Evolutionary conservation across 352 stramenopile species (phyloP).

Genomic region (Pythium vanterpoolii): DNA sequence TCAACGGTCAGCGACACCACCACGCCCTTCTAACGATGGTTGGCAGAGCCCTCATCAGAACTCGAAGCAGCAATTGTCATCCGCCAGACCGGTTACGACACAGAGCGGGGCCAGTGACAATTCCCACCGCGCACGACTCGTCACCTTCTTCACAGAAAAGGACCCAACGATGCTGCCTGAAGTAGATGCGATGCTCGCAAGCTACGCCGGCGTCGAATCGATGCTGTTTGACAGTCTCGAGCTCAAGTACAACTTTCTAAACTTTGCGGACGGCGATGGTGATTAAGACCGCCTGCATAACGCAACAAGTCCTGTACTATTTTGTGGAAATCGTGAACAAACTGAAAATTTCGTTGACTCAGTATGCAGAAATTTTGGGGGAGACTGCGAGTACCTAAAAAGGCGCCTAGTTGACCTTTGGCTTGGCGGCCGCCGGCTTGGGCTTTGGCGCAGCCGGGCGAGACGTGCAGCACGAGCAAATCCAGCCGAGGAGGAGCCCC

Average conservation of each 20-base stretch:
- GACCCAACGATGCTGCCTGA: constrained; percentile 61
- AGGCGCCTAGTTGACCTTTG: constrained; percentile 55
- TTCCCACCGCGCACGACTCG: constrained; percentile 43
- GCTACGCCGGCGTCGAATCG: constrained; percentile 66
- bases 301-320: not conserved
- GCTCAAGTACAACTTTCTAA: constrained; percentile 83
- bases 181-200: constrained; percentile 77
- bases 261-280: constrained; percentile 24
- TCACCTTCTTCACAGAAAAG: constrained; percentile 60
- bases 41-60: not conserved
- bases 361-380: too few species aligned
- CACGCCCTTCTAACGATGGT: not conserved
- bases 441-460: constrained; percentile 28
- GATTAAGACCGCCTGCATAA: not conserved
- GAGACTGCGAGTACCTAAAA: too few species aligned
- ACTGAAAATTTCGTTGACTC: not conserved
- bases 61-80: not conserved
- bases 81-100: not conserved
- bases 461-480: constrained; percentile 70
- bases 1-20: constrained; percentile 14
- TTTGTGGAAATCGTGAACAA: not conserved
- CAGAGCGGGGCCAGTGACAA: constrained; percentile 14
- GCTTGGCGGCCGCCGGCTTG: constrained; percentile 30
- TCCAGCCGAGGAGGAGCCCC: constrained; percentile 60
- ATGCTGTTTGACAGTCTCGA: constrained; percentile 79